Base-by-base conservation (phyloP, 306 rosid species). In the Lathyrus oleraceus region DNA sequence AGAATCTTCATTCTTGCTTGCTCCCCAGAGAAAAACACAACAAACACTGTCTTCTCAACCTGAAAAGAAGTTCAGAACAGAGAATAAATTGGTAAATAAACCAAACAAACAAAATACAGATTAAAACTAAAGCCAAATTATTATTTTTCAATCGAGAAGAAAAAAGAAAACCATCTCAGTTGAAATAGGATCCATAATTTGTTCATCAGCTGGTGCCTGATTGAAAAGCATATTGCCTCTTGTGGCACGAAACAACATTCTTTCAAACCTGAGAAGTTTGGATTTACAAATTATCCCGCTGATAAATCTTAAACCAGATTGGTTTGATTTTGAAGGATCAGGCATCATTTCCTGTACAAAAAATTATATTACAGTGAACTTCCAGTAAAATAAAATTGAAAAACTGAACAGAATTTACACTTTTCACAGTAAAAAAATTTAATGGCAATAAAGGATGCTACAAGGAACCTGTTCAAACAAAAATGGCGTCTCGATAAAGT, bases 181-280 rank as follows among this genome's bases (percentile, higher is more conserved):
- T 66, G 97, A 86, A 77, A 91, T 76, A 74, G 96, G 99, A 83
- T 95, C 97, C 95, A 89, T 81, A 67, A 91, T 91, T 76, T 81
- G 85, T 61, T 86, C 96, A 76, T 87, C 96, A 49, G 88, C 85
- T 21, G 87, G 76, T 52, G 96, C 96, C 76, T 89, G 97, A 78
- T 95, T 95, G 84, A 95, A 95, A 81, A 95, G 88, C 96, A 95
- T 87, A 78, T 95, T 95, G 76, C 99, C 99, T 83, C 99, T 89
- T 19, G 99, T 95, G 64, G 99, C 92, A 76, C 99, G 99, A 78
- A 95, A 91, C 80, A 95, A 60, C 89, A 95, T 91, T 86, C 99
- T 91, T 85, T 95, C 97, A 78, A 95, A 95, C 75, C 89, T 86
- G 28, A 86, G 92, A 81, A 76, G 81, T 75, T 91, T 91, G 69